phyloP scores from a whole-genome alignment of 2,329 filamentous ascomycete genomes.

The Lecanicillium sp. region DNA sequence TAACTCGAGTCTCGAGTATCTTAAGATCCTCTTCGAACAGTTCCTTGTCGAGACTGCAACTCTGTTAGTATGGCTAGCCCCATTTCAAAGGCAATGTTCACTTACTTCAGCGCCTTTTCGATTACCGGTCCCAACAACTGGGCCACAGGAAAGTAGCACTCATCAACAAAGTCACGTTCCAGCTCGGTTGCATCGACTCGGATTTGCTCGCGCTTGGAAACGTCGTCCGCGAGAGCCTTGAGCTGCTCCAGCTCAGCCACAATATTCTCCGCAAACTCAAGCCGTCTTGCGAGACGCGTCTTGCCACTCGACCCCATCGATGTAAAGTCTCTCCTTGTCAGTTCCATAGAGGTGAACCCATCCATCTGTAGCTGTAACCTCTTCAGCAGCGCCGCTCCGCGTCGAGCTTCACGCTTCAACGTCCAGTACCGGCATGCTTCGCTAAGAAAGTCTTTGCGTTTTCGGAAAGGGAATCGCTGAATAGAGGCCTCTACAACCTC shows the following conservation, averaged over 20 bases:
- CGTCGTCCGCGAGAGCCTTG: conserved; percentile 57
- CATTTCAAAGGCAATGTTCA: conserved; percentile 15
- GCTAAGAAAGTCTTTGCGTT: conserved; percentile 85
- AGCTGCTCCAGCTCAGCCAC: conserved; percentile 72
- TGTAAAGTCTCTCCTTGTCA: conserved; percentile 91
- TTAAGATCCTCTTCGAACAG: conserved; percentile 48
- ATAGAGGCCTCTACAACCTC: conserved; percentile 79
- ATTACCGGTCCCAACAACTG: conserved; percentile 70
- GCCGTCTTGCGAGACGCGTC: conserved; percentile 68
- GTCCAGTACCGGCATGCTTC: conserved; percentile 98
- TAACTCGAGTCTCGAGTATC: conserved; percentile 43
- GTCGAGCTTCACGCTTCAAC: conserved; percentile 83
- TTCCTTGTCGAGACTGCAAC: conserved; percentile 53
- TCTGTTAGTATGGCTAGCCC: conserved; percentile 26
- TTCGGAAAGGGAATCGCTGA: conserved; percentile 69
- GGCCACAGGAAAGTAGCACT: conserved; percentile 83
- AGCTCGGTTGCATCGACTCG: conserved; percentile 73
- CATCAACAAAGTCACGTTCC: conserved; percentile 74
- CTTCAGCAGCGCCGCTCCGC: conserved; percentile 87
- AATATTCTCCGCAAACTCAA: conserved; percentile 77
- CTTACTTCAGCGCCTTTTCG: conserved; percentile 75
- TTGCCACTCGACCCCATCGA: conserved; percentile 83
- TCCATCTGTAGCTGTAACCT: conserved; percentile 91
- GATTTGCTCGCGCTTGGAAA: conserved; percentile 67
- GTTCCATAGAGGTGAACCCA: conserved; percentile 94